Percentiles rank a stretch among this genome's conserved stretches.
phyloP scores from a whole-genome alignment of 139 green algal species.

The Chlamydomonas incerta region DNA sequence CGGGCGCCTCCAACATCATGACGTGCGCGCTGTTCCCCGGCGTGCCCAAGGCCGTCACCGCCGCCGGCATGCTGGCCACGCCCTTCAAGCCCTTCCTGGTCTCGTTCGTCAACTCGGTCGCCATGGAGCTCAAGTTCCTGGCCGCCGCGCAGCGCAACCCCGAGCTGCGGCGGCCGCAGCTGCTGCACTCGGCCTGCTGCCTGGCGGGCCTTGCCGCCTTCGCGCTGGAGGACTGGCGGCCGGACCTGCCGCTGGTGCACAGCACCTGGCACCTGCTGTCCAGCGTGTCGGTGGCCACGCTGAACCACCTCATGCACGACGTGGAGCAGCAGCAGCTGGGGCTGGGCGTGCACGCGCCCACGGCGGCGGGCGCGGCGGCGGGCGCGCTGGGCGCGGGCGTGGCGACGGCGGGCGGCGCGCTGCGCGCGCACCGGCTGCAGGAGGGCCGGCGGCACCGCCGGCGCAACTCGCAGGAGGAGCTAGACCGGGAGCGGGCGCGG shows the following conservation, averaged over 20 bases:
- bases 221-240: slow-evolving; percentile 63
- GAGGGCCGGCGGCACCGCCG: background rate
- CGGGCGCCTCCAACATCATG: slow-evolving; percentile 56
- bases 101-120: slow-evolving; percentile 51
- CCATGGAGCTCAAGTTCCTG: slow-evolving; percentile 69
- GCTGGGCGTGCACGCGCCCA: too few species aligned
- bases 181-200: slow-evolving; percentile 60
- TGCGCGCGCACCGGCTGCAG: background rate
- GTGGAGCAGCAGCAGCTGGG: slow-evolving; percentile 58
- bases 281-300: slow-evolving; percentile 44
- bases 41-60: slow-evolving; percentile 36
- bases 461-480: too few species aligned
- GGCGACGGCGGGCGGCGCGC: background rate
- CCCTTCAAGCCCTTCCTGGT: slow-evolving; percentile 79
- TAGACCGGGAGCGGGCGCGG: too few species aligned
- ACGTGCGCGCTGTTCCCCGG: slow-evolving; percentile 61
- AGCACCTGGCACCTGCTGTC: slow-evolving; percentile 72
- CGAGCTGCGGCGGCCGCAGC: slow-evolving; percentile 58
- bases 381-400: background rate
- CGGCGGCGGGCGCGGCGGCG: background rate
- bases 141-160: slow-evolving; percentile 16
- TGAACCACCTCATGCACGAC: slow-evolving; percentile 64
- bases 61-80: slow-evolving; percentile 57
- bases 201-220: slow-evolving; percentile 66
- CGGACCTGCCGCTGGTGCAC: slow-evolving; percentile 64